A percentile compares a stretch with the other conserved stretches of the same genome.
phyloP scores from a whole-genome alignment of 2,329 filamentous ascomycete species.

The Proliferodiscus dingleyae region DNA sequence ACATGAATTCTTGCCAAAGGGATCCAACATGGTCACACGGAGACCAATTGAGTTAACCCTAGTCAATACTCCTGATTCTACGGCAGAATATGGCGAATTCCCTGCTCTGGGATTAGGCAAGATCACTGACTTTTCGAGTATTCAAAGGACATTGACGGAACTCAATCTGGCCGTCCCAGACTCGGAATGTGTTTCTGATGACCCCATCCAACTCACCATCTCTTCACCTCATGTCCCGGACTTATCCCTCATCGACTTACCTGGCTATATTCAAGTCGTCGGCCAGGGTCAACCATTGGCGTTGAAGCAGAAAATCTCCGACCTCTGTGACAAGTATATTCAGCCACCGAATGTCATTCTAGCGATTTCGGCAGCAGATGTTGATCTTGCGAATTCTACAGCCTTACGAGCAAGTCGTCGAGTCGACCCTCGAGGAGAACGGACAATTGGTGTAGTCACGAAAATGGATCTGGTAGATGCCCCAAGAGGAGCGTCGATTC shows the following conservation, averaged over 20 bases:
- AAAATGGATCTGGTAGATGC: conserved; percentile 98
- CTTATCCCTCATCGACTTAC: conserved; percentile 90
- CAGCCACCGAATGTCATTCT: conserved; percentile 93
- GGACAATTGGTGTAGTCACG: conserved; percentile 97
- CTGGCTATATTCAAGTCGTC: conserved; percentile 94
- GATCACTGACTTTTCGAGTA: conserved; percentile 85
- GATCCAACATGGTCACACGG: conserved; percentile 97
- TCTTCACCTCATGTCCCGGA: conserved; percentile 95
- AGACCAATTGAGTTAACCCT: conserved; percentile 93
- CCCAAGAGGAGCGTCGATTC: conserved; percentile 67
- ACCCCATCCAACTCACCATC: conserved; percentile 92
- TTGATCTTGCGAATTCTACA: conserved; percentile 94
- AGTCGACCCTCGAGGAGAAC: conserved; percentile 88
- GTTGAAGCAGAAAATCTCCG: conserved; percentile 90
- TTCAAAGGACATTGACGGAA: conserved; percentile 91
- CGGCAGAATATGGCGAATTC: conserved; percentile 92
- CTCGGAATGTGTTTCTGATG: conserved; percentile 87
- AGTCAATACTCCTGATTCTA: conserved; percentile 85
- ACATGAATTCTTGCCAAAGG: conserved; percentile 95
- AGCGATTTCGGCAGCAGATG: conserved; percentile 94
- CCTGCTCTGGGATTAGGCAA: conserved; percentile 84
- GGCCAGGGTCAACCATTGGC: conserved; percentile 86
- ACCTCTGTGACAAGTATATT: conserved; percentile 98
- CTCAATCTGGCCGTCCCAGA: conserved; percentile 91
- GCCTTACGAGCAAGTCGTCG: conserved; percentile 83